phyloP scores from a whole-genome alignment of 176 grass and related monocot genomes.

The Triticum aestivum region IWGSC_CS_RefSeq_v2.1 NC_057806.1:624625137-624625636 shows the following conservation, averaged over 20 bases:
- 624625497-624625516: background rate
- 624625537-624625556: background rate
- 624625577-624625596: background rate
- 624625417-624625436: background rate
- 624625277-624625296: background rate
- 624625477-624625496: background rate
- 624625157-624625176: background rate
- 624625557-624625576: background rate
- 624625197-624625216: background rate
- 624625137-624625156: background rate
- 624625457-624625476: background rate
- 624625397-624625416: background rate
- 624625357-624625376: background rate
- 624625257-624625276: background rate
- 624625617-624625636: background rate
- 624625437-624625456: background rate
- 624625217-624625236: background rate
- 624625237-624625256: background rate
- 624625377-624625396: background rate
- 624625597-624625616: background rate
- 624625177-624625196: background rate
- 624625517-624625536: background rate
- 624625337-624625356: background rate
- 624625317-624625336: no score
- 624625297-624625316: background rate